phyloP scores from a whole-genome alignment of 371 early-diverging fungal species.

The Mortierella sp. region DNA sequence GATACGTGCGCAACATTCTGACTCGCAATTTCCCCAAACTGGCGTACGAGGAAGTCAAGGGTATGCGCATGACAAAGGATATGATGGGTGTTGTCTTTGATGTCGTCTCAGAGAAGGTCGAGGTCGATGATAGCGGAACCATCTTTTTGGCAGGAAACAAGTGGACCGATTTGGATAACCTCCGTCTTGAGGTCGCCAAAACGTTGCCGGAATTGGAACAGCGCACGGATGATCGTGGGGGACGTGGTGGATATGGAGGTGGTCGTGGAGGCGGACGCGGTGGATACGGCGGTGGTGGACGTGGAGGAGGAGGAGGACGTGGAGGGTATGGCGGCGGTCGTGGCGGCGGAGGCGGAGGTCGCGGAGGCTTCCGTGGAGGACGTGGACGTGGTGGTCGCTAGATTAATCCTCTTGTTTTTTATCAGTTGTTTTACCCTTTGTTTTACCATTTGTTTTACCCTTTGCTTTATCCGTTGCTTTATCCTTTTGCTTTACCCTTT shows the following conservation, averaged over 20 bases:
- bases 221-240: conserved; percentile 57
- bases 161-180: conserved; percentile 75
- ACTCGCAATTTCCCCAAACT: conserved; percentile 80
- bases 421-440: no score
- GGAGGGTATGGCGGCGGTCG: conserved; percentile 1
- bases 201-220: conserved; percentile 88
- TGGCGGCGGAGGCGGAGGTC: conserved; percentile 22
- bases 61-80: conserved; percentile 89
- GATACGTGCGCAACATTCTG: conserved; percentile 85
- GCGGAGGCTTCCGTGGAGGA: conserved; percentile 21
- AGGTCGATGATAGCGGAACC: conserved; percentile 61
- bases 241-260: conserved; percentile 61
- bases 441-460: neutral
- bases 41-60: conserved; percentile 73
- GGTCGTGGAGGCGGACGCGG: conserved; percentile 57
- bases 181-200: conserved; percentile 75
- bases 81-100: conserved; percentile 88
- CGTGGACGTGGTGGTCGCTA: conserved; percentile 29
- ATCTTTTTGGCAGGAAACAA: conserved; percentile 65
- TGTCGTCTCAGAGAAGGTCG: conserved; percentile 76
- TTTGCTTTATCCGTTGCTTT: neutral
- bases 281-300: conserved; percentile 59
- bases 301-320: conserved; percentile 23
- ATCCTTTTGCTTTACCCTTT: neutral
- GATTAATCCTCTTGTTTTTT: neutral